Conservation (phyloP, 257 asterid species). For the Nicotiana tomentosiformis region DNA sequence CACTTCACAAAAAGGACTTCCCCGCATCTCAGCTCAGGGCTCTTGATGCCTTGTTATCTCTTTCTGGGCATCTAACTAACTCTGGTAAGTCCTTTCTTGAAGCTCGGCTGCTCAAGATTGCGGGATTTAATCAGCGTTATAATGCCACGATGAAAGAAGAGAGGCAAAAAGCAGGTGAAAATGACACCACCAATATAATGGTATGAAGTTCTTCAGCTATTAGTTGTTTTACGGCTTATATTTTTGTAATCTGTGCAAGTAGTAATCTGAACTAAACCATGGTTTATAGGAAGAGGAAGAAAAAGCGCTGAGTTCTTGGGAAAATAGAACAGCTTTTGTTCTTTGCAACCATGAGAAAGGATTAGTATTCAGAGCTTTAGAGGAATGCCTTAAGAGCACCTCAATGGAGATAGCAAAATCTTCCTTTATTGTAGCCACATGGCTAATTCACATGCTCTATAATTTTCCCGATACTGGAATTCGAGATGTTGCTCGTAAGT, state of each 20-base stretch:
- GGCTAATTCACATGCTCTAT: slow-evolving; percentile 75
- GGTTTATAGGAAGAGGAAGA: slow-evolving; percentile 55
- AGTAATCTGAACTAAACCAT: neutral
- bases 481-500: slow-evolving; percentile 58
- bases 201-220: slow-evolving; percentile 22
- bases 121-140: slow-evolving; percentile 55
- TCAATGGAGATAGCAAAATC: slow-evolving; percentile 66
- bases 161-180: slow-evolving; percentile 22
- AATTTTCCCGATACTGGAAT: slow-evolving; percentile 59
- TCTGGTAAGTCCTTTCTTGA: slow-evolving; percentile 50
- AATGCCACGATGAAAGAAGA: slow-evolving; percentile 34
- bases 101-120: slow-evolving; percentile 55
- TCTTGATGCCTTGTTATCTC: slow-evolving; percentile 49
- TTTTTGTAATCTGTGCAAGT: neutral
- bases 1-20: slow-evolving; percentile 58
- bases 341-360: slow-evolving; percentile 73
- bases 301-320: slow-evolving; percentile 62
- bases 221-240: neutral
- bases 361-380: slow-evolving; percentile 53
- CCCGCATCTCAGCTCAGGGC: slow-evolving; percentile 63
- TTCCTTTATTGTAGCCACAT: slow-evolving; percentile 57
- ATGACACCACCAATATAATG: slow-evolving; percentile 30
- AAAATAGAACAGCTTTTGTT: slow-evolving; percentile 59
- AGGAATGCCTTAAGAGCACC: slow-evolving; percentile 60
- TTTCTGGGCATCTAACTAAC: slow-evolving; percentile 45